phyloP scores from a whole-genome alignment of 352 stramenopile species.

The Phytophthora capsici region DNA sequence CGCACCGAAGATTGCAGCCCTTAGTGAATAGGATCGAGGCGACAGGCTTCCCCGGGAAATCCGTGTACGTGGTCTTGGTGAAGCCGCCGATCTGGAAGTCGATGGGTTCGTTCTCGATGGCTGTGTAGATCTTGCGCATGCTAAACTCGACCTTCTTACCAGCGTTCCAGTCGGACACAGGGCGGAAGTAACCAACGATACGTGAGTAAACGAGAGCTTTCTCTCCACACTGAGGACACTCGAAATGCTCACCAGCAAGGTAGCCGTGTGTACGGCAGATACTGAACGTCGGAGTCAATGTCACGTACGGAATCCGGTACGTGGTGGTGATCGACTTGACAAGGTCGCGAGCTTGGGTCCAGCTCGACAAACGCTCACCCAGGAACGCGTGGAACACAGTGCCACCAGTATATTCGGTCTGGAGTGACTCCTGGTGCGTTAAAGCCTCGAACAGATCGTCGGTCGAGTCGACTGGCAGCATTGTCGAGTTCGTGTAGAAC shows the following conservation, averaged over 20 bases:
- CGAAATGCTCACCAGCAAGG: constrained; percentile 34
- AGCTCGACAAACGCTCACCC: constrained; percentile 38
- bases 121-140: constrained; percentile 41
- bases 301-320: constrained; percentile 40
- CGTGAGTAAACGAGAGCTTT: constrained; percentile 36
- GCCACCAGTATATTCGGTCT: constrained; percentile 40
- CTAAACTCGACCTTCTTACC: constrained; percentile 45
- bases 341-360: constrained; percentile 37
- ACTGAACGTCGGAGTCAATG: constrained; percentile 36
- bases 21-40: constrained; percentile 43
- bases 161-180: constrained; percentile 37
- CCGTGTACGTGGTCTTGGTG: constrained; percentile 37
- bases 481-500: constrained; percentile 44
- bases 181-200: constrained; percentile 43
- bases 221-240: constrained; percentile 38
- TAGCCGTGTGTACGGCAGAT: constrained; percentile 39
- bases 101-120: constrained; percentile 36
- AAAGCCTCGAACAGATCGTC: constrained; percentile 39
- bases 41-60: constrained; percentile 30
- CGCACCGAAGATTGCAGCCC: constrained; percentile 40
- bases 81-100: constrained; percentile 42
- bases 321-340: constrained; percentile 32
- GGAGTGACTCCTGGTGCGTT: constrained; percentile 37
- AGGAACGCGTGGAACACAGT: constrained; percentile 42
- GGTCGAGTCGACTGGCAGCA: constrained; percentile 38